phyloP scores from a whole-genome alignment of 768 basidiomycete genomes.

The Coprinopsis cinerea region DNA sequence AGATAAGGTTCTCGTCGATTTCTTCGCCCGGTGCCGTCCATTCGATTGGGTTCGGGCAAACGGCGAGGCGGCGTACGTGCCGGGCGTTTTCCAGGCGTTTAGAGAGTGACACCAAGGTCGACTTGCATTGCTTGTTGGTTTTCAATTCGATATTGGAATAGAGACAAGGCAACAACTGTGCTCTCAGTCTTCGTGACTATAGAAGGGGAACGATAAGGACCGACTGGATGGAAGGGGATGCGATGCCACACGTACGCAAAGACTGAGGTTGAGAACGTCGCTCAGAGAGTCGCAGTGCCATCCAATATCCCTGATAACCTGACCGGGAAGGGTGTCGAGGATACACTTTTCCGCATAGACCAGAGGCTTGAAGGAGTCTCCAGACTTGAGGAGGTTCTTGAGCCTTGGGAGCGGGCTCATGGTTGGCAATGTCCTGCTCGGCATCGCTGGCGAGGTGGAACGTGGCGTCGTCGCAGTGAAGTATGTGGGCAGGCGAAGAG shows the following conservation, averaged over 20 bases:
- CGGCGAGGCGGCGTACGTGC: slow-evolving; percentile 23
- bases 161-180: slow-evolving; percentile 23
- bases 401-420: slow-evolving; percentile 16
- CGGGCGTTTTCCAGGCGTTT: slow-evolving; percentile 24
- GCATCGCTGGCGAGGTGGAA: slow-evolving; percentile 2
- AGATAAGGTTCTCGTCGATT: slow-evolving; percentile 25
- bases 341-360: background rate
- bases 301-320: slow-evolving; percentile 23
- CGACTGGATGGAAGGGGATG: slow-evolving; percentile 1
- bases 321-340: slow-evolving; percentile 15
- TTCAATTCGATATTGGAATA: slow-evolving; percentile 29
- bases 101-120: slow-evolving; percentile 43
- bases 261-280: slow-evolving; percentile 25
- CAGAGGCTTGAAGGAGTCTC: slow-evolving; percentile 1
- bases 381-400: slow-evolving; percentile 15
- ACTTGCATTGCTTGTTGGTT: slow-evolving; percentile 28
- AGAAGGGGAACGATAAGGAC: background rate
- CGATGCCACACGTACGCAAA: slow-evolving; percentile 11
- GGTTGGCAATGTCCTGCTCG: slow-evolving; percentile 6
- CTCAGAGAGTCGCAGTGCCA: slow-evolving; percentile 17
- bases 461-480: background rate
- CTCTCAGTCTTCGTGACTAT: slow-evolving; percentile 25
- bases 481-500: background rate
- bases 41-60: slow-evolving; percentile 29
- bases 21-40: slow-evolving; percentile 28